Percentiles rank a stretch among this genome's conserved stretches.
Evolutionary conservation across 331 rosid genomes (phyloP).

Genomic region (Phaseolus coccineus): DNA sequence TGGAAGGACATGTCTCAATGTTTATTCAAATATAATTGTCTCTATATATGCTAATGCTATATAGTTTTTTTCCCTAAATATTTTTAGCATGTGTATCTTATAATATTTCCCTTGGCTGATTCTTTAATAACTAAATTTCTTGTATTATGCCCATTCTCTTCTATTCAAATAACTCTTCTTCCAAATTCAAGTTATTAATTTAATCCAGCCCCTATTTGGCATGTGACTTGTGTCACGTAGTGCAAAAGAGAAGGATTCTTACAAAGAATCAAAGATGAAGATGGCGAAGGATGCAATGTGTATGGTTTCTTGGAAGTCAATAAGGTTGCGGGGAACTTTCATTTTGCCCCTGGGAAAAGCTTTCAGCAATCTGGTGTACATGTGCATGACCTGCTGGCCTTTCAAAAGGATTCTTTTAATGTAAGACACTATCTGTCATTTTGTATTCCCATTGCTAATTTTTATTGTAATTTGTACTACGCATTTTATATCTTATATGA

Average conservation of each 20-base stretch:
- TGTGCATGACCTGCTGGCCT: constrained; percentile 83
- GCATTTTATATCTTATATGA: constrained; percentile 1
- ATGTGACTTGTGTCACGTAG: constrained; percentile 42
- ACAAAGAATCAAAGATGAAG: constrained; percentile 94
- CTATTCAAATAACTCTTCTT: constrained; percentile 10
- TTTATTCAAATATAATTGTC: constrained; percentile 23
- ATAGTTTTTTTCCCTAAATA: neutral
- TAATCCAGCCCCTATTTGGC: constrained; percentile 17
- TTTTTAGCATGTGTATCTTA: constrained; percentile 11
- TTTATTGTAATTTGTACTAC: neutral
- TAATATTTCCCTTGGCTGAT: constrained; percentile 4
- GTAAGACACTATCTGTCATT: constrained; percentile 60
- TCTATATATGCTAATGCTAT: constrained; percentile 3
- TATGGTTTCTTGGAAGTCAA: constrained; percentile 95
- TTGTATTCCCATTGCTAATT: constrained; percentile 30
- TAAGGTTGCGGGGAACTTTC: constrained; percentile 93
- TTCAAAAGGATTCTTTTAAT: constrained; percentile 92
- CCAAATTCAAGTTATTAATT: constrained; percentile 25
- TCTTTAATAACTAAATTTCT: constrained; percentile 13
- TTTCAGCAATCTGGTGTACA: constrained; percentile 92
- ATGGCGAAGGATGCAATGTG: constrained; percentile 96
- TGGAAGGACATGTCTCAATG: constrained; percentile 1
- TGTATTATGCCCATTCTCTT: neutral
- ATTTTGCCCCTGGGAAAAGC: constrained; percentile 98
- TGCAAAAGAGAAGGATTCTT: constrained; percentile 71